Evolutionary conservation across 192 early-diverging fungal genomes (phyloP), one percentile per base, ranked within the genome.

Genomic region (Rhizophagus prolifer): DNA sequence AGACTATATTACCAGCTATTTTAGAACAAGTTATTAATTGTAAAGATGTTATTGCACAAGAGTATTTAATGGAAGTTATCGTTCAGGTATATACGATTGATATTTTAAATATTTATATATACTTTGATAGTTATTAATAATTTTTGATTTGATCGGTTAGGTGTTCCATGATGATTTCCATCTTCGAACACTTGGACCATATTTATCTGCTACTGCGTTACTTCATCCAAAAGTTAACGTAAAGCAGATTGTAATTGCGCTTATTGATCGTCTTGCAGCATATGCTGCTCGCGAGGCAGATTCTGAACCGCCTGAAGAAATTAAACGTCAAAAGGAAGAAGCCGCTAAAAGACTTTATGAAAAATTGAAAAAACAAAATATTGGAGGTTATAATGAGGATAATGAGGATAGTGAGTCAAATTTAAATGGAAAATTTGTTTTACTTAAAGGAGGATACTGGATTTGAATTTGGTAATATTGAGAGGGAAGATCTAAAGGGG

Each of bases 1-100:
- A 92, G 89, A 80, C 87, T 3, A 94, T 99, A 77, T 83, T 99
- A 60, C 98, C 98, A 6, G 91, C 88, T 66, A 90, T 99, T 70
- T 85, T 99, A 54, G 95, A 94, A 75, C 97, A 99, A 87, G 94
- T 99, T 67, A 95, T 98, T 19, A 95, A 92, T 78, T 99, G 98
- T 86, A 87, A 92, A 46, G 98, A 99, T 84, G 91, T 97, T 19
- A 94, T 99, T 74, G 98, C 98, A 9, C 98, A 99, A 79, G 98
- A 99, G 80, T 99, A 99, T 81, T 87, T 99, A 38, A 98, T 99
- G 96, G 98, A 99, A 82, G 96, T 96, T 26, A 96, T 98, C 70
- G 96, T 97, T 79, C 98, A 99, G 85, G 95, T 94, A 87, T 46
- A 54, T 76, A 28, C 26, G 30, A 23, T 58, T 72, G 8, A 59